phyloP scores from a whole-genome alignment of 495 filamentous ascomycete species.

The Oleoguttula mirabilis region DNA sequence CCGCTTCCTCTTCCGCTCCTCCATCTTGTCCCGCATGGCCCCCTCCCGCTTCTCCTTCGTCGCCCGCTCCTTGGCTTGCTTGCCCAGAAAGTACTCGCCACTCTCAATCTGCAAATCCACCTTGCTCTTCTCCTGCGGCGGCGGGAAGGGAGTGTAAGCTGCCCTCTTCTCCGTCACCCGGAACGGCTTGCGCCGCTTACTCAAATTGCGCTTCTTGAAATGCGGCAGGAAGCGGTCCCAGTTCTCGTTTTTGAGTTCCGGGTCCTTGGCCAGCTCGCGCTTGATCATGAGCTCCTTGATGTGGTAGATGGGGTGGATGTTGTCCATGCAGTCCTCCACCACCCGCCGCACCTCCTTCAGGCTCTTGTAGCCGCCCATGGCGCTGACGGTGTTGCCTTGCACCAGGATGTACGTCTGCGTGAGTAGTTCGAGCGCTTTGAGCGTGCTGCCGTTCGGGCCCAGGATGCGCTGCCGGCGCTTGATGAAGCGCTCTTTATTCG shows the following conservation, averaged over 20 bases:
- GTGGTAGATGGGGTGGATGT: conserved; percentile 84
- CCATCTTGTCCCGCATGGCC: conserved; percentile 70
- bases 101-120: conserved; percentile 95
- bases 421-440: conserved; percentile 93
- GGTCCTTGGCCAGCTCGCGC: conserved; percentile 92
- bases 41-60: conserved; percentile 67
- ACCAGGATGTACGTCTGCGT: conserved; percentile 90
- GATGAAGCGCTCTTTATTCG: conserved; percentile 94
- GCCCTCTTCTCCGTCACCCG: conserved; percentile 96
- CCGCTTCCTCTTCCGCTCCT: conserved; percentile 75
- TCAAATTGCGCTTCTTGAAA: conserved; percentile 91
- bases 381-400: conserved; percentile 89
- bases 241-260: conserved; percentile 69
- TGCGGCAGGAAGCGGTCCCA: conserved; percentile 96
- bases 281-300: conserved; percentile 99
- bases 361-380: conserved; percentile 84
- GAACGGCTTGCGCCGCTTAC: conserved; percentile 67
- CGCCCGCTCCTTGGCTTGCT: conserved; percentile 78
- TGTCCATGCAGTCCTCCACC: conserved; percentile 92
- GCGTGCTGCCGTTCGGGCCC: conserved; percentile 68
- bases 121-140: conserved; percentile 82
- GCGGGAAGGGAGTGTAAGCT: conserved; percentile 70
- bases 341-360: conserved; percentile 85
- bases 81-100: conserved; percentile 90
- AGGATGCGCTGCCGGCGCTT: conserved; percentile 90